Conservation (phyloP, 192 early-diverging fungal species). For the Coemansia sp. region DNA sequence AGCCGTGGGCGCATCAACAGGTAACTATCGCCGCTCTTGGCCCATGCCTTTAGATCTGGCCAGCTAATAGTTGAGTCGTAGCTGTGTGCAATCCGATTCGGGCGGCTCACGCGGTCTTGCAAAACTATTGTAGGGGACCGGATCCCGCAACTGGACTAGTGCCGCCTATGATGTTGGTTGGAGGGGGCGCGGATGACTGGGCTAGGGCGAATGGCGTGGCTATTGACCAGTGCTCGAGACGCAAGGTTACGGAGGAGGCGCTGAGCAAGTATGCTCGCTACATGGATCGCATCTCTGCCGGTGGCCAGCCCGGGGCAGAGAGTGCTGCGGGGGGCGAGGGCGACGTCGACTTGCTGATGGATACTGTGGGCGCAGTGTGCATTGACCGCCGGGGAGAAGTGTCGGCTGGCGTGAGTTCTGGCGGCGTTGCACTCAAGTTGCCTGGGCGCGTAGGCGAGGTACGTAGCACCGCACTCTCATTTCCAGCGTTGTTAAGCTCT, state of each 20-base stretch:
- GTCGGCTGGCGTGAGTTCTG: conserved; percentile 76
- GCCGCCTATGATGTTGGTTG: conserved; percentile 58
- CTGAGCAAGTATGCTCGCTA: conserved; percentile 21
- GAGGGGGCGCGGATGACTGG: conserved; percentile 58
- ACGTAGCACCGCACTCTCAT: no score
- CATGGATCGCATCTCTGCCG: conserved; percentile 7
- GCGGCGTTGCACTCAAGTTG: conserved; percentile 81
- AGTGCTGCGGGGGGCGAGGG: background rate
- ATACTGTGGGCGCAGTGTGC: conserved; percentile 89
- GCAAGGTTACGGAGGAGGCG: conserved; percentile 24
- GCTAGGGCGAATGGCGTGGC: conserved; percentile 12
- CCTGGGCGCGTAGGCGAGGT: conserved; percentile 84
- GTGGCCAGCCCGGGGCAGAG: background rate
- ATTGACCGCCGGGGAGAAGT: conserved; percentile 64
- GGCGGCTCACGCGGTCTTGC: conserved; percentile 53
- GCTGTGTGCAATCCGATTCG: conserved; percentile 69
- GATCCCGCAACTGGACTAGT: conserved; percentile 44
- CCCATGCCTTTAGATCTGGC: no score
- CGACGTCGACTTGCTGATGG: conserved; percentile 41
- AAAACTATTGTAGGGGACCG: conserved; percentile 21
- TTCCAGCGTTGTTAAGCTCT: background rate
- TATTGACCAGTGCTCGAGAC: conserved; percentile 8
- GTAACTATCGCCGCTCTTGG: no score
- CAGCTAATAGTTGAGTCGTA: background rate
- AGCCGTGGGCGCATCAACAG: conserved; percentile 68